phyloP scores from a whole-genome alignment of 2,329 filamentous ascomycete species.

The Aureobasidium sp. region DNA sequence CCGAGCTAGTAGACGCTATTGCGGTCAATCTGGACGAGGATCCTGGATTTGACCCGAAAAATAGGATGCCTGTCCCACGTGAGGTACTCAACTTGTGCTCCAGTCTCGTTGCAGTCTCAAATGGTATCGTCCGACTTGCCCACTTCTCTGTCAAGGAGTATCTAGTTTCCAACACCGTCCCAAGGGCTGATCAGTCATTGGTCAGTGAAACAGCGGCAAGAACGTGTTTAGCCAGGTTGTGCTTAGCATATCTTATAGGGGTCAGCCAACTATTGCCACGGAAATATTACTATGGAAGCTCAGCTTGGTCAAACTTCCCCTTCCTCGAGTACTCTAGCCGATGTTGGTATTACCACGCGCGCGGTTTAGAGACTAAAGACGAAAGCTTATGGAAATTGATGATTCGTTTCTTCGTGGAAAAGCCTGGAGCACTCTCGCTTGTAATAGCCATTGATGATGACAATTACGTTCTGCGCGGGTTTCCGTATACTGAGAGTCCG shows the following conservation, averaged over 20 bases:
- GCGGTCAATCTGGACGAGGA: background rate
- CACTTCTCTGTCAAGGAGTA: background rate
- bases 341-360: background rate
- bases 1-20: background rate
- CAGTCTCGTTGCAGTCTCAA: background rate
- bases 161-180: background rate
- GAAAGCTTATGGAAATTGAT: background rate
- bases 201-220: background rate
- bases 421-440: background rate
- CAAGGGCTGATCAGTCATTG: background rate
- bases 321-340: background rate
- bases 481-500: background rate
- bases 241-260: background rate
- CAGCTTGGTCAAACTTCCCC: background rate
- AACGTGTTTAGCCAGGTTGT: background rate
- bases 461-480: too few species aligned
- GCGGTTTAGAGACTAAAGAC: background rate
- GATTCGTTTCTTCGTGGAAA: background rate
- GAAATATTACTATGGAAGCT: too few species aligned
- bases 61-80: background rate
- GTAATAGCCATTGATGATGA: too few species aligned
- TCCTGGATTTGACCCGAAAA: background rate
- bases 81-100: background rate
- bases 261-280: too few species aligned
- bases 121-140: background rate